Base-by-base conservation (phyloP, 208 protist genomes). In the Leishmania mexicana region DNA sequence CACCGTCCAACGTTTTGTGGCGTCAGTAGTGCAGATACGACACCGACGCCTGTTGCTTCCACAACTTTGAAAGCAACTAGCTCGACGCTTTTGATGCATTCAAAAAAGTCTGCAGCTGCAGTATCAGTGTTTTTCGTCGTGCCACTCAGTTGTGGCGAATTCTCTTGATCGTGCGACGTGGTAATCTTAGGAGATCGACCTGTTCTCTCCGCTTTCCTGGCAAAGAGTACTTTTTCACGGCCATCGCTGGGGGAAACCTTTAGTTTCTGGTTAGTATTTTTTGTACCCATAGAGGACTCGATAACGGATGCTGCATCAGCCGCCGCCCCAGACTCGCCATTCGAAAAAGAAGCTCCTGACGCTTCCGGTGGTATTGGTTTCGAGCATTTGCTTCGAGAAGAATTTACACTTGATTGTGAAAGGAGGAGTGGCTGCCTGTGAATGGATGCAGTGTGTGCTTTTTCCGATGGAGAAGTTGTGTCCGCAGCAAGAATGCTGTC, bases 401-500 rank as follows among this genome's bases (percentile, higher is more conserved):
- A 0, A 40, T 51, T n/a, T 28, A 35, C 31, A 21, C 31, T 24
- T 8, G 40, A 31, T 28, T 72, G 38, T n/a, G 40, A 72, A 47
- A 38, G 6, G 10, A 19, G 49, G 5, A 17, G n/a, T 62, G 49
- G 24, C 24, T 76, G 49, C 11, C 53, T 49, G 7, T 71, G 60
- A 60, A 84, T 58, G 57, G 57, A 76, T 19, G 80, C 75, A 2
- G 80, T 79, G 35, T 38, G 67, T 54, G 76, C 0, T 17, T 76
- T 71, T 28, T 71, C 40, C 45, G 77, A 0, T 54, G 49, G 24
- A 11, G 79, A 42, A 11, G 38, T 67, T 42, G 28, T 19, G 17
- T 74, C 47, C 45, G 80, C 75, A 77, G 79, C 79, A 53, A 90
- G 54, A 45, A 90, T 42, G n/a, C 77, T 77, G 49, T 88, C 80